phyloP scores from a whole-genome alignment of 352 stramenopile species.

The Plasmopara viticola region DNA sequence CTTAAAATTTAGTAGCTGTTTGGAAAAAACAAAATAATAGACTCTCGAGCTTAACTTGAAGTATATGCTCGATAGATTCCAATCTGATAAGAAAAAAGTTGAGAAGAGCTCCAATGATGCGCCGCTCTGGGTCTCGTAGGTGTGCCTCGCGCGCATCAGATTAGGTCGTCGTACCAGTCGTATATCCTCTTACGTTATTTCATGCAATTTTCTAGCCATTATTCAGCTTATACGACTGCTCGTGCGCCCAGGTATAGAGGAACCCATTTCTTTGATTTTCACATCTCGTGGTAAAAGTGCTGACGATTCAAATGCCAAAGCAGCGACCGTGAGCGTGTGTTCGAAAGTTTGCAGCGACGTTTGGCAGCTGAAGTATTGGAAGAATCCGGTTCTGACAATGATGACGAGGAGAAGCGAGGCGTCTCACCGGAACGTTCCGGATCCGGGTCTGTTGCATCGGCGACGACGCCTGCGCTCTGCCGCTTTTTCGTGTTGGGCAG shows the following conservation, averaged over 20 bases:
- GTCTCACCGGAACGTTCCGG: background rate
- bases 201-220: conserved; percentile 5
- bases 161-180: background rate
- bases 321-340: conserved; percentile 5
- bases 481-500: conserved; percentile 78
- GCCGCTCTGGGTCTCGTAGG: conserved; percentile 16
- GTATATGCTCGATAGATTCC: too few species aligned
- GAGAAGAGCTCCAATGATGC: conserved; percentile 8
- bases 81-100: too few species aligned
- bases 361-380: conserved; percentile 6
- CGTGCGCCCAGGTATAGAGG: conserved; percentile 13
- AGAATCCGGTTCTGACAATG: conserved; percentile 1
- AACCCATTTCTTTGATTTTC: background rate
- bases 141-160: background rate
- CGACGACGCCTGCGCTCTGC: conserved; percentile 38
- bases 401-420: conserved; percentile 17
- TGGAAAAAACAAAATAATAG: too few species aligned
- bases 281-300: conserved; percentile 2
- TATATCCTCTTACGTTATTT: background rate
- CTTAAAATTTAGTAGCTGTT: conserved; percentile 1
- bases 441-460: conserved; percentile 1
- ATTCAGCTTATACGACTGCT: conserved; percentile 2
- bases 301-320: conserved; percentile 7
- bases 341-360: conserved; percentile 14
- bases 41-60: too few species aligned